phyloP scores from a whole-genome alignment of 805 yeast genomes.

The Yarrowia sp. region DNA sequence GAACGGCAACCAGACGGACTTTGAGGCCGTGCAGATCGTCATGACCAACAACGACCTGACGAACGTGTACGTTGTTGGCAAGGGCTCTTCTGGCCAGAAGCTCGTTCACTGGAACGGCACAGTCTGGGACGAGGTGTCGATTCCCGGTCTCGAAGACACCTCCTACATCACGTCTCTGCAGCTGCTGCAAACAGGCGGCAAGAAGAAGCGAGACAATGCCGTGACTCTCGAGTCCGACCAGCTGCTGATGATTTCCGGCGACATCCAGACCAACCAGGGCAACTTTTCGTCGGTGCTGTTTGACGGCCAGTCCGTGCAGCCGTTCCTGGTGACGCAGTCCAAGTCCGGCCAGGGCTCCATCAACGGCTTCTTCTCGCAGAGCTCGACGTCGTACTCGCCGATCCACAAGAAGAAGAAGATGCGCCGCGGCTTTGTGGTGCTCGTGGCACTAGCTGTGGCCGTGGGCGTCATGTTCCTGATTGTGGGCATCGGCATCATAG shows the following conservation, averaged over 20 bases:
- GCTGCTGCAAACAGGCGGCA: slow-evolving; percentile 11
- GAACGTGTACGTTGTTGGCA: slow-evolving; percentile 5
- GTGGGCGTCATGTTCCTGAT: slow-evolving; percentile 49
- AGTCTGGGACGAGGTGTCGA: slow-evolving; percentile 2
- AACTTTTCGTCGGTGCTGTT: slow-evolving; percentile 58
- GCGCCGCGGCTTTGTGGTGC: slow-evolving; percentile 62
- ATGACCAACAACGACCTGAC: slow-evolving; percentile 15
- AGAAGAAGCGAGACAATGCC: slow-evolving; percentile 2
- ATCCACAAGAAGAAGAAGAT: slow-evolving; percentile 35
- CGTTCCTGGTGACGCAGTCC: slow-evolving; percentile 49
- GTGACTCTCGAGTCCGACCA: not conserved
- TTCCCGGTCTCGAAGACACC: not conserved
- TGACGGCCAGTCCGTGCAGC: slow-evolving; percentile 67
- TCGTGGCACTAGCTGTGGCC: slow-evolving; percentile 67
- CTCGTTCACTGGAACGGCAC: slow-evolving; percentile 20
- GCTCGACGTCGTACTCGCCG: slow-evolving; percentile 31
- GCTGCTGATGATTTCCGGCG: slow-evolving; percentile 16
- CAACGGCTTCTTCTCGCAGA: slow-evolving; percentile 38
- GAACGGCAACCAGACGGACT: slow-evolving; percentile 13
- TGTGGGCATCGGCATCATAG: slow-evolving; percentile 45
- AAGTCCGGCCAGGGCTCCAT: slow-evolving; percentile 33
- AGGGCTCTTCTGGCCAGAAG: not conserved
- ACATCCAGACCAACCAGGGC: slow-evolving; percentile 45
- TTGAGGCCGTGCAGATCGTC: slow-evolving; percentile 13
- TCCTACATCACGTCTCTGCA: slow-evolving; percentile 5